Evolutionary conservation across 2,329 filamentous ascomycete genomes (phyloP), one percentile per base, ranked within the genome.

Genomic region (Westerdykella aurantiaca): DNA sequence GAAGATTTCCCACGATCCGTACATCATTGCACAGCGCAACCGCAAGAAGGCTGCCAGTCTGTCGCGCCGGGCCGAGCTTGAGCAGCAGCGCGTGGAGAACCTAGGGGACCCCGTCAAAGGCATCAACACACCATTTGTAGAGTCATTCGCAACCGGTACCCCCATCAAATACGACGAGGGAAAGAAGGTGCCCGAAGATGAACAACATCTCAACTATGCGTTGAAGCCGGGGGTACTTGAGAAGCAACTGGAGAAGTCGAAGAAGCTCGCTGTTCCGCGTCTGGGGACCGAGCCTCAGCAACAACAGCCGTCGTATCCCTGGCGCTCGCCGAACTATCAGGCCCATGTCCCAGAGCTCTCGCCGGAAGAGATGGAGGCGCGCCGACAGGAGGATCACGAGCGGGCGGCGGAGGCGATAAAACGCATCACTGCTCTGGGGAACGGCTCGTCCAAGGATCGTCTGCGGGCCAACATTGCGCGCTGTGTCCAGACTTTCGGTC

Each of bases 401-500:
- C 86, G 80, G 57, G 89, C 89, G 2, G 70, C 82, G 21, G 81
- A 85, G 54, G 93, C 89, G 9, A 75, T 98, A 51, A 72, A 76
- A 51, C 83, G 90, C 43, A 96, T 98, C 64, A 79, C 88, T 1
- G 78, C 80, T 35, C 72, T 98, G 43, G 77, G 78, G 34, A 89
- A 94, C 59, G 84, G 82, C 56, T 91, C 80, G 66, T 82, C 80
- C 53, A 85, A 85, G 67, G 88, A 95, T 60, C 80, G 81, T 41
- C 82, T 83, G 56, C 83, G 89, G 55, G 81, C 86, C 61, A 96
- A 96, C 64, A 84, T 91, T 55, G 78, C 83, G 55, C 83, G 88
- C 49, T 94, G 90, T 67, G 79, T 98, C 53, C 80, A 90, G 48
- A 83, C 81, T 2, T 96, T 98, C 60, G 93, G 93, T 39, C 82